A percentile compares a stretch with the other conserved stretches of the same genome.
These are phyloP conservation scores for Mycena polygramma DNA, from an alignment of 768 basidiomycete genomes.

Conservation along the genomic window DNA sequence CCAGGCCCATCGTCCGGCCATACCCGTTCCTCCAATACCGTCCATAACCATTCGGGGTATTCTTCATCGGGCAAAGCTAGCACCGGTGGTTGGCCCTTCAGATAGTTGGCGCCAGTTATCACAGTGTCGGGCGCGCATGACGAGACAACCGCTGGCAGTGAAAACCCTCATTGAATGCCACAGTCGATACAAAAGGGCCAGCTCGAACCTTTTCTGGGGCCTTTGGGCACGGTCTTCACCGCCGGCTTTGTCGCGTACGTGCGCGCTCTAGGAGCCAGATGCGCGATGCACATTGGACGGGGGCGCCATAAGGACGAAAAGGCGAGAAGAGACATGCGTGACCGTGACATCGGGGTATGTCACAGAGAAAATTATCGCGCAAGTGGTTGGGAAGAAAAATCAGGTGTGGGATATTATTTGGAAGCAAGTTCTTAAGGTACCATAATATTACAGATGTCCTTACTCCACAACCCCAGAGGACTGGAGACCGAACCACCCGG, in stretches of 20 bases:
- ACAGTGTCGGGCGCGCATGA: conserved; percentile 81
- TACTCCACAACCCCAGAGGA: conserved; percentile 6
- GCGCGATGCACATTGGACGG: conserved; percentile 17
- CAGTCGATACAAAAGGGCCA: not conserved
- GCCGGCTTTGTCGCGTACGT: conserved; percentile 24
- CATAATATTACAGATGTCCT: not conserved
- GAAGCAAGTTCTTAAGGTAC: not conserved
- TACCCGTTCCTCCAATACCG: conserved; percentile 70
- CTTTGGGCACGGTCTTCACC: not conserved
- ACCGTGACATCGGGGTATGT: not conserved
- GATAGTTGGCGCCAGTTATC: conserved; percentile 83
- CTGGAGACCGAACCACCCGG: conserved; percentile 17
- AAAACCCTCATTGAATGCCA: not conserved
- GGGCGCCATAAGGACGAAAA: conserved; percentile 15
- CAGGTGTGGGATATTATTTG: not conserved
- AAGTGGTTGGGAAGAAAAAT: not conserved
- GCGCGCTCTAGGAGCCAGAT: conserved; percentile 17
- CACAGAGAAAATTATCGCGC: too few species aligned
- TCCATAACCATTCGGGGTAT: conserved; percentile 95
- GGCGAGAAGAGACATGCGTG: conserved; percentile 28
- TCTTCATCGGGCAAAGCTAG: conserved; percentile 83
- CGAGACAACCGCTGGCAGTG: conserved; percentile 43
- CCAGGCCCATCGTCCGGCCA: conserved; percentile 81
- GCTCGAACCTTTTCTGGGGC: conserved; percentile 15
- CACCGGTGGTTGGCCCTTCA: conserved; percentile 85